Evolutionary conservation across 495 filamentous ascomycete genomes (phyloP).

Genomic region (Annulohypoxylon moriforme): DNA sequence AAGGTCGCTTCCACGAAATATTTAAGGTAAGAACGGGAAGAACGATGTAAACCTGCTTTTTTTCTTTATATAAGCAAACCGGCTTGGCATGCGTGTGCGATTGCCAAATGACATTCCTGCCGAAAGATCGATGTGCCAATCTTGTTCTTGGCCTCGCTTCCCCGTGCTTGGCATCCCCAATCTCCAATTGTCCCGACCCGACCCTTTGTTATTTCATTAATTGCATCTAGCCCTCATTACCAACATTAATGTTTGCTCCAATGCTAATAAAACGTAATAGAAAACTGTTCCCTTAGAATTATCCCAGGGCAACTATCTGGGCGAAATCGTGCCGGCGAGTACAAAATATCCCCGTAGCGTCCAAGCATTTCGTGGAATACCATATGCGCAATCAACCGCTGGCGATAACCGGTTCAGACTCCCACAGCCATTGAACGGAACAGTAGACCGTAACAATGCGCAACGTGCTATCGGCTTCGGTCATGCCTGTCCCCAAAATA

Average conservation of each 20-base stretch:
- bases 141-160: slow-evolving; percentile 13
- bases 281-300: slow-evolving; percentile 48
- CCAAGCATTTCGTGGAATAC: slow-evolving; percentile 70
- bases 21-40: slow-evolving; percentile 32
- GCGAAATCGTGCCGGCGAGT: slow-evolving; percentile 55
- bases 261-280: slow-evolving; percentile 44
- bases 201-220: neutral
- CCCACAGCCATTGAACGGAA: slow-evolving; percentile 54
- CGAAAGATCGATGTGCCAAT: slow-evolving; percentile 10
- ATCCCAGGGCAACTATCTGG: slow-evolving; percentile 67
- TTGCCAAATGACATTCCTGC: slow-evolving; percentile 31
- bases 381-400: slow-evolving; percentile 66
- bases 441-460: slow-evolving; percentile 40
- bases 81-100: slow-evolving; percentile 24
- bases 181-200: slow-evolving; percentile 3
- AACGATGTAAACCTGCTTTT: neutral
- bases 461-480: slow-evolving; percentile 58
- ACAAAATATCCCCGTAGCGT: slow-evolving; percentile 58
- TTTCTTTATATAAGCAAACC: slow-evolving; percentile 14
- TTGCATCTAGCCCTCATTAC: neutral
- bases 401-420: slow-evolving; percentile 68
- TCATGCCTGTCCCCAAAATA: slow-evolving; percentile 53
- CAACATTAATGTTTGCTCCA: neutral
- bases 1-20: slow-evolving; percentile 25
- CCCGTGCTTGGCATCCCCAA: slow-evolving; percentile 35